Conservation (phyloP, 768 basidiomycete genomes). For the Holtermannia corniformis region DNA sequence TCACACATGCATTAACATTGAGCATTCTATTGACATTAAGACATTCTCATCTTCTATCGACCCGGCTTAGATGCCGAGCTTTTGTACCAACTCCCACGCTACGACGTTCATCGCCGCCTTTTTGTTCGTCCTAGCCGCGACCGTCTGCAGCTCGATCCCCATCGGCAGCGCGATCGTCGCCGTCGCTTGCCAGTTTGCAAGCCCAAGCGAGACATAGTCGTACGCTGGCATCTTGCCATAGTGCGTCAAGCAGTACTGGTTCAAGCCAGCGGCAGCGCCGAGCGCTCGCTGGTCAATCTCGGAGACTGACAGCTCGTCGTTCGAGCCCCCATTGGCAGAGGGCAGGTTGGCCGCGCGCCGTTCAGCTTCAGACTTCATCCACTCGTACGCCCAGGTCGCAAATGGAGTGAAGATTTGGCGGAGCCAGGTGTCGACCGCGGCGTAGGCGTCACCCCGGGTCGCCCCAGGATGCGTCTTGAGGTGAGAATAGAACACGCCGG, state of each 20-base stretch:
- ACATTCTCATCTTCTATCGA: neutral
- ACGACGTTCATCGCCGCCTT: conserved; percentile 16
- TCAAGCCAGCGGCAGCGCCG: conserved; percentile 1
- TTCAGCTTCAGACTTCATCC: conserved; percentile 1
- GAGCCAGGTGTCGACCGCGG: conserved; percentile 18
- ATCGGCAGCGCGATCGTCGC: conserved; percentile 1
- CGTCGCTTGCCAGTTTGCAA: neutral
- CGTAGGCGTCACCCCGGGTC: conserved; percentile 13
- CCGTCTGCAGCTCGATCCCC: neutral
- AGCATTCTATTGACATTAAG: neutral
- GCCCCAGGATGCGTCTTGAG: neutral
- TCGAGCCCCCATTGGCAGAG: conserved; percentile 1
- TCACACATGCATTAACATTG: neutral
- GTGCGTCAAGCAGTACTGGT: conserved; percentile 5
- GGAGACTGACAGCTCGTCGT: neutral
- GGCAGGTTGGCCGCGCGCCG: neutral
- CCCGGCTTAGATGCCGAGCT: neutral
- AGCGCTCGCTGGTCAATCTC: conserved; percentile 6
- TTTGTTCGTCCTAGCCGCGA: conserved; percentile 5
- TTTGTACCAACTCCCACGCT: conserved; percentile 12
- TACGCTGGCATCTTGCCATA: neutral
- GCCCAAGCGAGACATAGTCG: neutral
- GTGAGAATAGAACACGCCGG: conserved; percentile 23
- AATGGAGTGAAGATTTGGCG: conserved; percentile 18
- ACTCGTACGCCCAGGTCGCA: conserved; percentile 9